Evolutionary conservation across 2,329 filamentous ascomycete genomes (phyloP), one percentile per base, ranked within the genome.

Genomic region (Aspergillus ochraceus): DNA sequence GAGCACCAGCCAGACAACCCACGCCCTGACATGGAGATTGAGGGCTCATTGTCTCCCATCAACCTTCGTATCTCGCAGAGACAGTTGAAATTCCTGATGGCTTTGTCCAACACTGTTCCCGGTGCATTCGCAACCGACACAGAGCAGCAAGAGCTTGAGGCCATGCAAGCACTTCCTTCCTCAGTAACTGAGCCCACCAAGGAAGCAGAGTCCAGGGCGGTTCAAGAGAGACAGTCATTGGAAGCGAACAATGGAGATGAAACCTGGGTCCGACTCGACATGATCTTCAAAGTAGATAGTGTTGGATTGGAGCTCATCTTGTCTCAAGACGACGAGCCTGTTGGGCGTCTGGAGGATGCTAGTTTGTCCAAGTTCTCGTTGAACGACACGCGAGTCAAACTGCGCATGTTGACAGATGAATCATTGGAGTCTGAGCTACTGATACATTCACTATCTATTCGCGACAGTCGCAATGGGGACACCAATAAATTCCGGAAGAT

Each of bases 401-500:
- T 96, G 9, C 88, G 92, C 26, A 95, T 98, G 89, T 85, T 97
- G 68, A 96, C 90, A 20, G 94, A 99, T 74, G 89, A 90, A 6
- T 93, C 93, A 0, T 77, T 99, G 46, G 95, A 99, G 74, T 92
- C 93, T 2, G 96, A 99, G 72, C 85, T 99, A 6, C 83, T 97
- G 39, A 92, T 99, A 17, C 90, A 95, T 60, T 95, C 94, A 0
- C 97, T 99, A 74, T 97, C 92, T 0, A 97, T 98, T 65, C 86
- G 91, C 58, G 95, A 99, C 74, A 97, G 90, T 64, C 88, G 96
- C n/a, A 88, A 87, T 4, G 86, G 87, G 56, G 93, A 96, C 68
- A 90, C 89, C 5, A 99, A 97, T 80, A 97, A 96, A 72, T 99
- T 96, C 83, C 88, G 92, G 54, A 96, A 94, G 74, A 97, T 99